Percentiles rank a stretch among this genome's conserved stretches.
Evolutionary conservation across 352 stramenopile species (phyloP).

Genomic region (Pythium grandisporangium): DNA sequence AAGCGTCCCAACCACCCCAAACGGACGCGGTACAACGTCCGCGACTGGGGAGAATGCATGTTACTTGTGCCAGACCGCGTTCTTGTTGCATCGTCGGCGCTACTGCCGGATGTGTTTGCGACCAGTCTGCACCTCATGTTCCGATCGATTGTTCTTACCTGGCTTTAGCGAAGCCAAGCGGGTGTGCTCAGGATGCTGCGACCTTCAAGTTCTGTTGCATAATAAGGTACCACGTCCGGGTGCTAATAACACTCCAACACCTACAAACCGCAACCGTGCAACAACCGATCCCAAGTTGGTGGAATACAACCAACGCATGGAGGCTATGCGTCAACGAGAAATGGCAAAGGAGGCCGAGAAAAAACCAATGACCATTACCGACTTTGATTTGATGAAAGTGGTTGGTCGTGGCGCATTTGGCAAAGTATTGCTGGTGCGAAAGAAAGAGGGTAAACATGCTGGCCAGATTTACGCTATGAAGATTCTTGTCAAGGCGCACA

Average conservation of each 20-base stretch:
- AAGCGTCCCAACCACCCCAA: neutral
- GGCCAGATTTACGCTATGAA: slow-evolving; percentile 92
- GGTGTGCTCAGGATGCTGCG: slow-evolving; percentile 77
- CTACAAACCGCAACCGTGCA: slow-evolving; percentile 7
- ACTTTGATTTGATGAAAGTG: slow-evolving; percentile 95
- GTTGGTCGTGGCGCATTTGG: slow-evolving; percentile 93
- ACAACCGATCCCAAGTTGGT: slow-evolving; percentile 53
- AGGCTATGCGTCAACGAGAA: slow-evolving; percentile 75
- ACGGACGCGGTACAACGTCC: slow-evolving; percentile 1
- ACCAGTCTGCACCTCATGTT: slow-evolving; percentile 78
- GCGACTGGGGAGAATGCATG: slow-evolving; percentile 42
- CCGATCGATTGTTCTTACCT: slow-evolving; percentile 75
- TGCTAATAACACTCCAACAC: slow-evolving; percentile 3
- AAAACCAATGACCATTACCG: slow-evolving; percentile 74
- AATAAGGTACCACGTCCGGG: slow-evolving; percentile 69
- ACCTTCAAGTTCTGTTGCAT: slow-evolving; percentile 85
- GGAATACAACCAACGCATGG: slow-evolving; percentile 56
- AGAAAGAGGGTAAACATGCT: slow-evolving; percentile 83
- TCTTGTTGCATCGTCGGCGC: slow-evolving; percentile 65
- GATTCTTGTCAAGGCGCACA: slow-evolving; percentile 90
- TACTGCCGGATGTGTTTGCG: slow-evolving; percentile 85
- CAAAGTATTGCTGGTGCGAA: slow-evolving; percentile 92
- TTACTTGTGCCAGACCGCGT: slow-evolving; percentile 78
- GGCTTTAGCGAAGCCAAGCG: slow-evolving; percentile 84
- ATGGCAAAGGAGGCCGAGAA: slow-evolving; percentile 60